Conservation (phyloP, 805 yeast genomes). For the Sporopachydermia quercuum region DNA sequence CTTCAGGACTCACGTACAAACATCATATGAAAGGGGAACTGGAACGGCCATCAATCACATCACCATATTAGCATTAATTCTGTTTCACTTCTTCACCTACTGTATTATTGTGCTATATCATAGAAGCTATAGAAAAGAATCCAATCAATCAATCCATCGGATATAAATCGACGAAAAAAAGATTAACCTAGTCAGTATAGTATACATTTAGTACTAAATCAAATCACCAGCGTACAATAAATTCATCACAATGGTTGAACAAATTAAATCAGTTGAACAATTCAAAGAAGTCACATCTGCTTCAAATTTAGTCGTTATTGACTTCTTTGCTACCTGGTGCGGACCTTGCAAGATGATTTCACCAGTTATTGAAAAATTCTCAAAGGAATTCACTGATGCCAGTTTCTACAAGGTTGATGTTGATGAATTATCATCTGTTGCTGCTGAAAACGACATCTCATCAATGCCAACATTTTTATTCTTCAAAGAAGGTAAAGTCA, state of each 20-base stretch:
- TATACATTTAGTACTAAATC: too few relatives aligned
- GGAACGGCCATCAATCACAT: too few relatives aligned
- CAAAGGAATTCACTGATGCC: slow-evolving; percentile 48
- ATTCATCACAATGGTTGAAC: slow-evolving; percentile 6
- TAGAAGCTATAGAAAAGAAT: too few relatives aligned
- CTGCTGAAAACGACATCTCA: slow-evolving; percentile 50
- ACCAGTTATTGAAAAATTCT: slow-evolving; percentile 77
- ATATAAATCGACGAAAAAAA: too few relatives aligned
- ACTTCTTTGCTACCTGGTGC: slow-evolving; percentile 96
- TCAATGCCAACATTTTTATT: slow-evolving; percentile 60
- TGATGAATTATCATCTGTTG: slow-evolving; percentile 59
- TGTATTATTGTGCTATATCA: too few relatives aligned
- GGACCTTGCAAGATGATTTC: slow-evolving; percentile 98
- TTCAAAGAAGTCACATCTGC: slow-evolving; percentile 49
- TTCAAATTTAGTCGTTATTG: slow-evolving; percentile 75
- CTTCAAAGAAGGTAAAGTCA: slow-evolving; percentile 53
- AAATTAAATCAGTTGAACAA: slow-evolving; percentile 20
- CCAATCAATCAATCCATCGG: too few relatives aligned
- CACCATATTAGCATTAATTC: too few relatives aligned
- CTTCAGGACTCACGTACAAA: too few relatives aligned
- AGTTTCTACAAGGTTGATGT: slow-evolving; percentile 85
- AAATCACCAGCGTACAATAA: too few relatives aligned
- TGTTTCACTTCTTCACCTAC: too few relatives aligned
- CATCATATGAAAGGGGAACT: too few relatives aligned
- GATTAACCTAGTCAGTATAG: too few relatives aligned